Evolutionary conservation across 805 yeast genomes (phyloP).

Genomic region (Cyberlindnera amylophila): DNA sequence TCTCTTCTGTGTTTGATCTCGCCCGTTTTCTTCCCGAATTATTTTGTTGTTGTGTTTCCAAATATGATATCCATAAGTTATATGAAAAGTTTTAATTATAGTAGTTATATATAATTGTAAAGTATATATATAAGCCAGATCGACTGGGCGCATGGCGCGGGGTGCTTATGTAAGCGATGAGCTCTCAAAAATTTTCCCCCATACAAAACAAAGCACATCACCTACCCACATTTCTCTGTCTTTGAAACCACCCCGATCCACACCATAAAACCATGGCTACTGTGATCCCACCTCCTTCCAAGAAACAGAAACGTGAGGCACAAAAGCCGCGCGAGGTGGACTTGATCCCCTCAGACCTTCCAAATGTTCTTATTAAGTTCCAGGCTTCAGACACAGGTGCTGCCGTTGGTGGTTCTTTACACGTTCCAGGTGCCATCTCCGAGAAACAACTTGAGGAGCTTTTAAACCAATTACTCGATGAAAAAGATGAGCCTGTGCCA

Average conservation of each 20-base stretch:
- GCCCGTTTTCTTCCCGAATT: too few relatives aligned
- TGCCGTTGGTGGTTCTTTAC: constrained; percentile 71
- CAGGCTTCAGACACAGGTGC: constrained; percentile 95
- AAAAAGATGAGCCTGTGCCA: constrained; percentile 72
- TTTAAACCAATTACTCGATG: constrained; percentile 71
- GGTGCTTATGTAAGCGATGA: constrained; percentile 22
- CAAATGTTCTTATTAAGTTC: constrained; percentile 82
- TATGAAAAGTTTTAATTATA: background rate
- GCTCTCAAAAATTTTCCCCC: constrained; percentile 15
- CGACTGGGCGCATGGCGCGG: too few relatives aligned
- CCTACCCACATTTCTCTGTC: too few relatives aligned
- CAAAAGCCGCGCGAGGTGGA: constrained; percentile 77
- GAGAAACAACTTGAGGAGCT: constrained; percentile 86
- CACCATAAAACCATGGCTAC: constrained; percentile 68
- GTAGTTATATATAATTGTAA: too few relatives aligned
- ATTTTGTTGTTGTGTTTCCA: background rate
- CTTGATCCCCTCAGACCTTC: constrained; percentile 71
- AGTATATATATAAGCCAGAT: too few relatives aligned
- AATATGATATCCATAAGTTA: background rate
- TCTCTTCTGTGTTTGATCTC: too few relatives aligned
- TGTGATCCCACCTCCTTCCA: constrained; percentile 87
- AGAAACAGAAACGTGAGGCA: constrained; percentile 79
- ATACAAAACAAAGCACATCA: background rate
- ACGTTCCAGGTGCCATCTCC: constrained; percentile 87
- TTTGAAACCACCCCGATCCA: background rate